Conservation (phyloP, 1,139 yeast species). For the Komagataea norvegica region DNA sequence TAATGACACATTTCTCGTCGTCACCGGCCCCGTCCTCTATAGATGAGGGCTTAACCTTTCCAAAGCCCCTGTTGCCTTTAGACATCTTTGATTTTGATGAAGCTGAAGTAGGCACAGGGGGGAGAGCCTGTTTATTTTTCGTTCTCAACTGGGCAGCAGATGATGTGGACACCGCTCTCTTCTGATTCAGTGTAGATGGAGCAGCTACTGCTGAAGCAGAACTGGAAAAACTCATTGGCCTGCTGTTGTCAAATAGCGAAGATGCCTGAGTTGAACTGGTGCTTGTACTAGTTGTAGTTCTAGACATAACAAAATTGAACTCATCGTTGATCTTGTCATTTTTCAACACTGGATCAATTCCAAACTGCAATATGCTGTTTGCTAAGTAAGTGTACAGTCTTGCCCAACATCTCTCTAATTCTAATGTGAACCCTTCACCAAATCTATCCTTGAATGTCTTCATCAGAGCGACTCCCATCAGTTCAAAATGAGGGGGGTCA, state of each 20-base stretch:
- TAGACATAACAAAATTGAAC: conserved; percentile 5
- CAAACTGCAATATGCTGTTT: conserved; percentile 58
- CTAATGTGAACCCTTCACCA: conserved; percentile 43
- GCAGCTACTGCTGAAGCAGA: background rate
- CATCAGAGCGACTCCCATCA: conserved; percentile 76
- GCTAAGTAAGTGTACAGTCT: conserved; percentile 52
- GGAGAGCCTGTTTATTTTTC: background rate
- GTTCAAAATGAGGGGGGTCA: conserved; percentile 65
- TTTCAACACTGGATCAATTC: conserved; percentile 53
- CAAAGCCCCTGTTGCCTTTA: too few species aligned
- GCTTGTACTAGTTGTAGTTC: conserved; percentile 3
- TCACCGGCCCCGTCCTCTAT: too few species aligned
- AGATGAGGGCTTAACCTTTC: too few species aligned
- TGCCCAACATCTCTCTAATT: conserved; percentile 65
- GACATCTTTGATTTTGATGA: too few species aligned
- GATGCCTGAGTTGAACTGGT: conserved; percentile 5
- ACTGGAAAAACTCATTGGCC: conserved; percentile 1
- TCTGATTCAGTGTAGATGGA: conserved; percentile 1
- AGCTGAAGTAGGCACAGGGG: background rate
- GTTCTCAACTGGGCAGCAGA: background rate
- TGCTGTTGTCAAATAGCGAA: conserved; percentile 3
- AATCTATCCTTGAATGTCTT: conserved; percentile 71
- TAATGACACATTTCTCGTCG: conserved; percentile 6
- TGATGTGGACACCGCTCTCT: background rate
- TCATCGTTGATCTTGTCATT: conserved; percentile 22